Conservation (phyloP, 768 basidiomycete genomes). For the Termitomyces heimii region DNA sequence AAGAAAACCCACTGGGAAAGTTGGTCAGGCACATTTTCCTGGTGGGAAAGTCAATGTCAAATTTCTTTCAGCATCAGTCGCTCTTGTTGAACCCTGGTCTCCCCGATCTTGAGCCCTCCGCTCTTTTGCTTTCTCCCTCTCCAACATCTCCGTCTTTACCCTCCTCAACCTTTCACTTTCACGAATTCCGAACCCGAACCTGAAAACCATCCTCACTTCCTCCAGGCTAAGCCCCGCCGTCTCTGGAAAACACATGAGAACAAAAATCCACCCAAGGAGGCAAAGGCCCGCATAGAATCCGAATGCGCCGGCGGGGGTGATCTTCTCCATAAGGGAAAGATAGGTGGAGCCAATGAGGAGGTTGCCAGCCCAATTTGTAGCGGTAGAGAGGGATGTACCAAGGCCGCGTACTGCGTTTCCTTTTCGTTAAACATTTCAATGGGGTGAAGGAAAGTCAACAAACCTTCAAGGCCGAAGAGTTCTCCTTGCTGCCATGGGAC, state of each 20-base stretch:
- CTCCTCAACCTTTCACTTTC: constrained; percentile 46
- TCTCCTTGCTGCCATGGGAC: constrained; percentile 89
- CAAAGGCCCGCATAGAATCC: constrained; percentile 75
- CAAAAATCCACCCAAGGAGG: constrained; percentile 64
- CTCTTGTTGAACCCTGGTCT: background rate
- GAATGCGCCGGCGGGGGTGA: constrained; percentile 72
- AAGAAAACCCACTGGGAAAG: background rate
- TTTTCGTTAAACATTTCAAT: background rate
- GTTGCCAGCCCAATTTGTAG: constrained; percentile 76
- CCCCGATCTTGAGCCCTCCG: background rate
- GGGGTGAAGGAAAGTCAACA: background rate
- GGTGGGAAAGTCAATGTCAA: background rate
- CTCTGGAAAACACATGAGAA: constrained; percentile 69
- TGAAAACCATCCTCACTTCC: constrained; percentile 60
- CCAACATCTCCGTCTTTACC: constrained; percentile 38
- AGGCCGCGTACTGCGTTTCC: background rate
- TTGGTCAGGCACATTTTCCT: background rate
- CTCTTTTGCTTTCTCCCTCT: constrained; percentile 24
- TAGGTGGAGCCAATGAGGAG: constrained; percentile 77
- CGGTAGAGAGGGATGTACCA: constrained; percentile 23
- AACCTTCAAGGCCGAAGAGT: constrained; percentile 71
- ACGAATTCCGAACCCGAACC: constrained; percentile 55
- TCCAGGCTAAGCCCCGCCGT: constrained; percentile 70
- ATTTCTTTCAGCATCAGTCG: background rate
- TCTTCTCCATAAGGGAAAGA: constrained; percentile 67